phyloP scores from a whole-genome alignment of 2,329 filamentous ascomycete genomes.

The Sporothrix pseudoabietina region DNA sequence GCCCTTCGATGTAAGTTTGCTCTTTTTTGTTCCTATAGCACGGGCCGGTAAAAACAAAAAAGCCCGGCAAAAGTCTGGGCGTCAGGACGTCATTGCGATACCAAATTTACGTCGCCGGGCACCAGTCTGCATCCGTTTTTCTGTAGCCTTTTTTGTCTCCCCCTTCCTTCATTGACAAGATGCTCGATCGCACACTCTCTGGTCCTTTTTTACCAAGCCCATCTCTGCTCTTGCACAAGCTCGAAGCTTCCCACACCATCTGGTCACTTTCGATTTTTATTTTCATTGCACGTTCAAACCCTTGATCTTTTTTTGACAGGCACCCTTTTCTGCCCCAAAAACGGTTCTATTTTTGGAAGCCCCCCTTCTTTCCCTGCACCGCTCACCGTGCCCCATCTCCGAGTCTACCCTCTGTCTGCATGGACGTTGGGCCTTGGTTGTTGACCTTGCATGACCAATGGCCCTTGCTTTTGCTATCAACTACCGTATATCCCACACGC shows the following conservation, averaged over 20 bases:
- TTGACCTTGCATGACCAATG: not conserved
- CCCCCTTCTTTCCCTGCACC: slow-evolving; percentile 14
- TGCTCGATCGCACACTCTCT: not conserved
- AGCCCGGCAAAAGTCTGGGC: slow-evolving; percentile 23
- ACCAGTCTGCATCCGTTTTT: not conserved
- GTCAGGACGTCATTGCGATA: slow-evolving; percentile 27
- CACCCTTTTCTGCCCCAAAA: slow-evolving; percentile 25
- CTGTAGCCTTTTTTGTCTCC: not conserved
- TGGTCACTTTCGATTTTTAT: not conserved
- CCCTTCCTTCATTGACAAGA: not conserved
- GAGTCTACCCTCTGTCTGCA: not conserved
- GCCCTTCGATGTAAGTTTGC: slow-evolving; percentile 32
- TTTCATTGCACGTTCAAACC: slow-evolving; percentile 8
- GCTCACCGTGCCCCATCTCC: not conserved
- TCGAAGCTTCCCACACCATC: slow-evolving; percentile 6
- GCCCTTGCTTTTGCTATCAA: not conserved
- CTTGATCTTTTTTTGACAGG: slow-evolving; percentile 17
- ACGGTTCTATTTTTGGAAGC: slow-evolving; percentile 31
- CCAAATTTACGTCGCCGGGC: slow-evolving; percentile 10
- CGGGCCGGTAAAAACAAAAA: slow-evolving; percentile 7
- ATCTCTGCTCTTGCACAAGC: not conserved
- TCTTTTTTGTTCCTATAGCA: not conserved
- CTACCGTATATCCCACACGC: not conserved
- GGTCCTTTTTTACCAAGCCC: not conserved
- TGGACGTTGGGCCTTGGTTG: not conserved